These are phyloP conservation scores for Microstegium vimineum DNA, from an alignment of 176 grass and related monocot genomes.

Conservation along the genomic window DNA sequence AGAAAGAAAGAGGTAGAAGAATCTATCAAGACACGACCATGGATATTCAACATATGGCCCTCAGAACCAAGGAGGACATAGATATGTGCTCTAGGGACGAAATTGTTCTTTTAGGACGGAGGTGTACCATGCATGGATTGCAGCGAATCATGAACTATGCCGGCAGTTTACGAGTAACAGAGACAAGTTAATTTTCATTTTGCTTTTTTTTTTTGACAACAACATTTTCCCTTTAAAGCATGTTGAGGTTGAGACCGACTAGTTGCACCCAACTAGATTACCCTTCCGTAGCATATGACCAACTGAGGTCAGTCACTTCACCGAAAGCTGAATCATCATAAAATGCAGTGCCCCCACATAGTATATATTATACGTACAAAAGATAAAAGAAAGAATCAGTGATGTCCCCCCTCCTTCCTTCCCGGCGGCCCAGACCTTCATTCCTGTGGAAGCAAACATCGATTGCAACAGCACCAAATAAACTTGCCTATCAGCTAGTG, in stretches of 20 bases:
- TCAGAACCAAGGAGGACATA: too few species aligned
- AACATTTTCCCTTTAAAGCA: background rate
- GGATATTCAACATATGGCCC: too few species aligned
- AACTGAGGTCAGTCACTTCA: background rate
- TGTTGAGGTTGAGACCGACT: background rate
- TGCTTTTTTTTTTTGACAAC: too few species aligned
- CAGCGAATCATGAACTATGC: too few species aligned
- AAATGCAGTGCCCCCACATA: background rate
- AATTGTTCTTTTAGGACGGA: too few species aligned
- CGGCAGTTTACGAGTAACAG: too few species aligned
- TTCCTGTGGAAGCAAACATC: slow-evolving; percentile 29
- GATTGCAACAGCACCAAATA: background rate
- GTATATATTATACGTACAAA: background rate
- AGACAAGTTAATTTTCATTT: too few species aligned
- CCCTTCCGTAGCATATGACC: background rate
- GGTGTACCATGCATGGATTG: too few species aligned
- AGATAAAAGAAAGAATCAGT: background rate
- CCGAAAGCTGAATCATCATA: slow-evolving; percentile 18
- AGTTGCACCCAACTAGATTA: background rate
- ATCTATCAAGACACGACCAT: too few species aligned
- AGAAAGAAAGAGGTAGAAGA: too few species aligned
- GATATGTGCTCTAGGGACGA: too few species aligned
- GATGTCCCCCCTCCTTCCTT: background rate
- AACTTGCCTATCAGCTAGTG: background rate
- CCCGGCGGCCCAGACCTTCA: background rate